Conservation (phyloP, 805 yeast genomes). For the Ogataea salicorniae region DNA sequence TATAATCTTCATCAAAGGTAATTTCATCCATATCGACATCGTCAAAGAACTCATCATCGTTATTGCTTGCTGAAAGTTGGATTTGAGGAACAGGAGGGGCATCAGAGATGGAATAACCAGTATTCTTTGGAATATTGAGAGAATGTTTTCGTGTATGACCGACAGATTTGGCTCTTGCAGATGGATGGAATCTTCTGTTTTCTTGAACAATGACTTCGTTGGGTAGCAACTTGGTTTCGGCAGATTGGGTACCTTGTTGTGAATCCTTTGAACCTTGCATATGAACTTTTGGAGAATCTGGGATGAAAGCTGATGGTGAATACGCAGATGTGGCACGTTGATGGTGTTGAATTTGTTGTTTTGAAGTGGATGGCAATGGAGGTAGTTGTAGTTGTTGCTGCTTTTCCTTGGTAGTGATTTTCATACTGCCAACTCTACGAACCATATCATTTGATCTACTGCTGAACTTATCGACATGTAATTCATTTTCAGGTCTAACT, state of each 20-base stretch:
- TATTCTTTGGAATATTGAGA: conserved; percentile 29
- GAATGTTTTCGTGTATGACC: conserved; percentile 74
- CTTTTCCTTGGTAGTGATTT: conserved; percentile 53
- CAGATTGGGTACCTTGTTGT: neutral
- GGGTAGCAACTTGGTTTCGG: conserved; percentile 5
- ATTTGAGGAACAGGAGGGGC: conserved; percentile 42
- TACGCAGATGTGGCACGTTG: conserved; percentile 36
- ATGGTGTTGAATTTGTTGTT: conserved; percentile 27
- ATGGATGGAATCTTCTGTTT: conserved; percentile 53
- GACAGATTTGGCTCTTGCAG: conserved; percentile 83
- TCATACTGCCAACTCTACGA: conserved; percentile 59
- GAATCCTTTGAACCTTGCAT: conserved; percentile 4
- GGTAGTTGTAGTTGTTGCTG: conserved; percentile 28
- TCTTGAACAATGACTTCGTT: conserved; percentile 29
- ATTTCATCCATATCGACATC: conserved; percentile 42
- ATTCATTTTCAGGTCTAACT: conserved; percentile 7
- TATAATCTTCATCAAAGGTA: conserved; percentile 23
- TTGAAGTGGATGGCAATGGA: conserved; percentile 25
- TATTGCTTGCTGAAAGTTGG: conserved; percentile 15
- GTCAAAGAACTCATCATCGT: conserved; percentile 55
- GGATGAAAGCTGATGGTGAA: conserved; percentile 25
- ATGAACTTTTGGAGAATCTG: conserved; percentile 26
- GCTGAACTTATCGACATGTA: conserved; percentile 12
- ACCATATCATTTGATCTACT: conserved; percentile 27
- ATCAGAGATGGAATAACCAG: conserved; percentile 16